These are phyloP conservation scores for Claviceps capensis DNA, from an alignment of 2,329 filamentous ascomycete species.

Conservation along the genomic window DNA sequence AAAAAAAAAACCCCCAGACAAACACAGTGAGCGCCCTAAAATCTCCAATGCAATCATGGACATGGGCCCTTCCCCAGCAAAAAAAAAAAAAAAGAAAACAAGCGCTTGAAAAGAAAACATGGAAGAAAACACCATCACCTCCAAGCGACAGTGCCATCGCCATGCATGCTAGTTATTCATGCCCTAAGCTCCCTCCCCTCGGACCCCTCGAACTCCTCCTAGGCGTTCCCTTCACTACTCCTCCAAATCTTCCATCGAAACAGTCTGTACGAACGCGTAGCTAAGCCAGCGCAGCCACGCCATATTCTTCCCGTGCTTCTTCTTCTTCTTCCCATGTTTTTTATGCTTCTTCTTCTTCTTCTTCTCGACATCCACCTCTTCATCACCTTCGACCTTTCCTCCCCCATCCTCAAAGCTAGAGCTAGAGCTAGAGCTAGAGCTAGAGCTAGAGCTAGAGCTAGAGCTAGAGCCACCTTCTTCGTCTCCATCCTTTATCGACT, in stretches of 20 bases:
- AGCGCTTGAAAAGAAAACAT: no score
- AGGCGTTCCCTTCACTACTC: conserved; percentile 19
- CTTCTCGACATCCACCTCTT: conserved; percentile 25
- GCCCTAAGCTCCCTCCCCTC: no score
- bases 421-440: no score
- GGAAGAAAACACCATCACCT: no score
- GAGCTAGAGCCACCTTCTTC: conserved; percentile 12
- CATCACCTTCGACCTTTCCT: conserved; percentile 8
- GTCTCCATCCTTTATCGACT: conserved; percentile 10
- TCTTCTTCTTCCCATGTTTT: conserved; percentile 12
- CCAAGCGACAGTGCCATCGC: no score
- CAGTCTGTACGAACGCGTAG: conserved; percentile 67
- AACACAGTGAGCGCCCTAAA: no score
- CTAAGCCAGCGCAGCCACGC: conserved; percentile 66
- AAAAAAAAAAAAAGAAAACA: no score
- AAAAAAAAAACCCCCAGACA: no score
- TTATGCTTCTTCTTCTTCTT: conserved; percentile 28
- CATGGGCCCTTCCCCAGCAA: no score
- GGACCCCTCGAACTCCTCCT: neutral
- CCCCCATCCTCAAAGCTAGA: conserved; percentile 10
- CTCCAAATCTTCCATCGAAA: conserved; percentile 51
- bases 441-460: conserved; percentile 5
- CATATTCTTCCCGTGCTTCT: conserved; percentile 45
- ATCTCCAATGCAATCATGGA: no score
- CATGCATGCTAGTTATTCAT: no score